These are phyloP conservation scores for Saccharum officinarum DNA, from an alignment of 176 grass and related monocot species.

Conservation along the genomic window DNA sequence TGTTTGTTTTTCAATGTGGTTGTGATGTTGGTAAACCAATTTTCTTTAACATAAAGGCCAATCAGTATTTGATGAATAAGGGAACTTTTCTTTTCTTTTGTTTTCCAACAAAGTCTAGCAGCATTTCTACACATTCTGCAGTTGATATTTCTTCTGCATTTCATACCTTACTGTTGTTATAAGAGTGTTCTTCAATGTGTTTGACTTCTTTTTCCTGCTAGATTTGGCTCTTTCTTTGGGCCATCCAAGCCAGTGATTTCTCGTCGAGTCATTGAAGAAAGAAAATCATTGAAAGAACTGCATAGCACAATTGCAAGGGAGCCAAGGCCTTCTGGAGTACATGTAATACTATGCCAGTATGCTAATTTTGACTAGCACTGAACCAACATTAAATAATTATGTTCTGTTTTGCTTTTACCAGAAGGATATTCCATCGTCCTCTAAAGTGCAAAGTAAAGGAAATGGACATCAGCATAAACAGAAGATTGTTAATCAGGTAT, in stretches of 20 bases:
- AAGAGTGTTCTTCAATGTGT: neutral
- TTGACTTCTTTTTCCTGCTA: slow-evolving; percentile 24
- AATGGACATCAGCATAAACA: slow-evolving; percentile 55
- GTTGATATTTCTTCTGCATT: neutral
- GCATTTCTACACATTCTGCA: neutral
- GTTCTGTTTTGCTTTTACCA: slow-evolving; percentile 27
- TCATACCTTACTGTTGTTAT: neutral
- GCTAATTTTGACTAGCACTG: slow-evolving; percentile 6
- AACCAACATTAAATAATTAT: slow-evolving; percentile 15
- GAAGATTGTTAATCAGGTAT: slow-evolving; percentile 83
- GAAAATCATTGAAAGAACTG: slow-evolving; percentile 70
- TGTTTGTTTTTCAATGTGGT: neutral
- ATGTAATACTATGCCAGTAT: slow-evolving; percentile 19
- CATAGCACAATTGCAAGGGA: slow-evolving; percentile 44
- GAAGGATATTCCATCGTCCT: slow-evolving; percentile 58
- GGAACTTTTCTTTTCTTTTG: neutral
- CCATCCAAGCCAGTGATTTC: slow-evolving; percentile 89
- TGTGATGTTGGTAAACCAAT: neutral
- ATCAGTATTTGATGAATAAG: neutral
- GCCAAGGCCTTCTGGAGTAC: slow-evolving; percentile 42
- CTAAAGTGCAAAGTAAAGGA: slow-evolving; percentile 46
- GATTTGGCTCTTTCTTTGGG: slow-evolving; percentile 98
- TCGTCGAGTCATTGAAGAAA: slow-evolving; percentile 90
- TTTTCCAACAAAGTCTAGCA: neutral
- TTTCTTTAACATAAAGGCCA: neutral